Evolutionary conservation across 192 early-diverging fungal species (phyloP).

Genomic region (Mortierella hygrophila): DNA sequence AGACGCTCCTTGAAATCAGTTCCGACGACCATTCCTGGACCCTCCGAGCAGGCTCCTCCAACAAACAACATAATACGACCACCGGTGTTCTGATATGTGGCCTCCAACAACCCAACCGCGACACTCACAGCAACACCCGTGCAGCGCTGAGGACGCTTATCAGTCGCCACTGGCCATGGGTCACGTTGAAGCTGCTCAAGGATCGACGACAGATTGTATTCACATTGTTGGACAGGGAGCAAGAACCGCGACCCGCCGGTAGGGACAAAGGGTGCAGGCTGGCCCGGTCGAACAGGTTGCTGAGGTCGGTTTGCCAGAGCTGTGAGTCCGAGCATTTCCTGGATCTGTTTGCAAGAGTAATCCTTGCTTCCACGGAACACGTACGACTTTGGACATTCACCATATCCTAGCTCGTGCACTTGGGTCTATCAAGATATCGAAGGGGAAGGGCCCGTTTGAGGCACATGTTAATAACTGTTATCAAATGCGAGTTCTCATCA

Average conservation of each 20-base stretch:
- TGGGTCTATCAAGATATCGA: slow-evolving; percentile 72
- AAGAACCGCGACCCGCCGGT: slow-evolving; percentile 81
- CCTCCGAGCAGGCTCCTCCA: slow-evolving; percentile 94
- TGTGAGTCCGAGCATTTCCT: slow-evolving; percentile 95
- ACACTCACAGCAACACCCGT: slow-evolving; percentile 96
- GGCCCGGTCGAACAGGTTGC: slow-evolving; percentile 58
- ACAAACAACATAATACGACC: slow-evolving; percentile 93
- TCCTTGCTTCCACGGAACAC: slow-evolving; percentile 99
- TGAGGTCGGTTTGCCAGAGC: slow-evolving; percentile 57
- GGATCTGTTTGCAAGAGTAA: slow-evolving; percentile 94
- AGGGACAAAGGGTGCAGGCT: slow-evolving; percentile 52
- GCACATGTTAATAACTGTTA: background rate
- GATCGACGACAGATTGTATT: slow-evolving; percentile 94
- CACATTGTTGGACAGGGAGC: slow-evolving; percentile 93
- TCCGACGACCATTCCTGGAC: slow-evolving; percentile 96
- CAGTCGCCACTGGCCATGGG: slow-evolving; percentile 94
- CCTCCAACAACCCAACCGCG: slow-evolving; percentile 92
- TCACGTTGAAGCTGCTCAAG: slow-evolving; percentile 97
- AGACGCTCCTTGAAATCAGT: slow-evolving; percentile 93
- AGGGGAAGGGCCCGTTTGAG: background rate
- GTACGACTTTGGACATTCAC: slow-evolving; percentile 97
- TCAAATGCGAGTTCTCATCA: background rate
- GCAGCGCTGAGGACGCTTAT: slow-evolving; percentile 92
- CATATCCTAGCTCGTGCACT: slow-evolving; percentile 96
- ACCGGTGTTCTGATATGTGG: slow-evolving; percentile 92